Evolutionary conservation across 768 basidiomycete genomes (phyloP).

Genomic region (Tulasnella sp.): DNA sequence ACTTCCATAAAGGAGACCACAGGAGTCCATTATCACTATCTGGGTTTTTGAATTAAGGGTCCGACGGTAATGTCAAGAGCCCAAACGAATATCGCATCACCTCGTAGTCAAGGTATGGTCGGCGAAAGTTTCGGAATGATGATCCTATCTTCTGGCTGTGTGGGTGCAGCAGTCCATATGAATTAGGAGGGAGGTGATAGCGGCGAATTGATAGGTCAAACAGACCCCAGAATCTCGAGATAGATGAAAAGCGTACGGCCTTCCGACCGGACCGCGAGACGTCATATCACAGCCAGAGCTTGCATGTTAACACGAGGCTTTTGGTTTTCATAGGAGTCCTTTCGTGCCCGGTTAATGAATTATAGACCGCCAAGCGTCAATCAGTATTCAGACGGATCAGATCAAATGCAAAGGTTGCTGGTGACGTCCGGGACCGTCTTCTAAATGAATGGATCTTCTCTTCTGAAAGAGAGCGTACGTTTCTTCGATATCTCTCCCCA

Average conservation of each 20-base stretch:
- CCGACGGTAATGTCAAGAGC: no score
- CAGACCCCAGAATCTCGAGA: not conserved
- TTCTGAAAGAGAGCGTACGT: not conserved
- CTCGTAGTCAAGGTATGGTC: not conserved
- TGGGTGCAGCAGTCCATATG: not conserved
- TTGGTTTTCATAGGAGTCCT: not conserved
- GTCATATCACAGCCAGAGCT: not conserved
- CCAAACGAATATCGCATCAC: not conserved
- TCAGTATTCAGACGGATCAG: conserved; percentile 5
- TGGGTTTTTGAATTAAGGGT: no score
- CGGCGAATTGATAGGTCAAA: not conserved
- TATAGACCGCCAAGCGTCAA: not conserved
- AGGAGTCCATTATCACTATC: no score
- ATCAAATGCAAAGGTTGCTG: not conserved
- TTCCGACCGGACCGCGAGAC: not conserved
- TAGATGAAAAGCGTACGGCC: not conserved
- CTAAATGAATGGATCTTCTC: not conserved
- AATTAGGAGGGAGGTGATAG: not conserved
- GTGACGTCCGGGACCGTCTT: no score
- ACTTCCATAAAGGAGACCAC: not conserved
- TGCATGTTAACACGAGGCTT: not conserved
- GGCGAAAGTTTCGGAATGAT: not conserved
- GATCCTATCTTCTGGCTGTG: not conserved
- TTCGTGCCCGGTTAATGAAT: not conserved
- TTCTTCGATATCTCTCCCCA: not conserved